Evolutionary conservation across 2,329 filamentous ascomycete species (phyloP).

Genomic region (Pseudogymnoascus sp.): DNA sequence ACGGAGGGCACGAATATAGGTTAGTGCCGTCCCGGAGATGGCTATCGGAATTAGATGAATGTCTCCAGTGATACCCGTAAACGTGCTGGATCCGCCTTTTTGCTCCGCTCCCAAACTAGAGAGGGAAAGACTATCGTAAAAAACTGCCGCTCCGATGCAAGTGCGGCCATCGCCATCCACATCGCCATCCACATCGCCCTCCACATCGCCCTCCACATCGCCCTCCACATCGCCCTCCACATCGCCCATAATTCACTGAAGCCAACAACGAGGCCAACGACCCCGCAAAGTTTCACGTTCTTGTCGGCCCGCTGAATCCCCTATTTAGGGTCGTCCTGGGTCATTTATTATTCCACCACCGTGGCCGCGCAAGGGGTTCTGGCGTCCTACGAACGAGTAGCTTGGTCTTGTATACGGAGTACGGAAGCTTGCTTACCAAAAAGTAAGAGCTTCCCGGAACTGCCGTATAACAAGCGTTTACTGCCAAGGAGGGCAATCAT

Average conservation of each 20-base stretch:
- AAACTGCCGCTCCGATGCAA: background rate
- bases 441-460: background rate
- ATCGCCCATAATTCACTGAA: background rate
- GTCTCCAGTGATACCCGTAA: conserved; percentile 1
- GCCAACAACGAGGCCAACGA: background rate
- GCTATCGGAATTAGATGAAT: background rate
- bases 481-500: background rate
- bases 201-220: background rate
- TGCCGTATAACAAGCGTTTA: background rate
- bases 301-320: background rate
- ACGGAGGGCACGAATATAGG: background rate
- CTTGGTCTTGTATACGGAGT: background rate
- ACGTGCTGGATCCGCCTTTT: conserved; percentile 1
- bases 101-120: background rate
- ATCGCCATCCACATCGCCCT: background rate
- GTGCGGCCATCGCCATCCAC: background rate
- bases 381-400: background rate
- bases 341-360: background rate
- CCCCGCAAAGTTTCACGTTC: background rate
- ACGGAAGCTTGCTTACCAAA: background rate
- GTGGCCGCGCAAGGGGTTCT: background rate
- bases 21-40: background rate
- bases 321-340: background rate
- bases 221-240: background rate
- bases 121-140: background rate